phyloP scores from a whole-genome alignment of 2,329 filamentous ascomycete genomes.

The Calonectria hongkongensis region DNA sequence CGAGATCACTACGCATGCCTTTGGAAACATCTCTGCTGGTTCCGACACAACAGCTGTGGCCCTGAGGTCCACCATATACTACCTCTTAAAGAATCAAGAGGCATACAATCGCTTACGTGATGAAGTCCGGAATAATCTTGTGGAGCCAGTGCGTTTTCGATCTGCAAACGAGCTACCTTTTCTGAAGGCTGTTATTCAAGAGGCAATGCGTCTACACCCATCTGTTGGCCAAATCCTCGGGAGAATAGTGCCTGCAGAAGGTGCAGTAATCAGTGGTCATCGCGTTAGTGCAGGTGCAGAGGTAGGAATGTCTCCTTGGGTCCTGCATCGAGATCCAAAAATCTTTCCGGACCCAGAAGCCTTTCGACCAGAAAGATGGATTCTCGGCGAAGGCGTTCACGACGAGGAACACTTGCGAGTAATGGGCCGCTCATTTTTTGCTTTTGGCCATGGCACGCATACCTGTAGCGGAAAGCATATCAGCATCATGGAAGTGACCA shows the following conservation, averaged over 20 bases:
- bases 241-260: slow-evolving; percentile 14
- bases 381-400: slow-evolving; percentile 19
- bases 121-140: slow-evolving; percentile 1
- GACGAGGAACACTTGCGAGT: slow-evolving; percentile 29
- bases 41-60: slow-evolving; percentile 31
- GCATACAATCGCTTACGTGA: not conserved
- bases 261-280: slow-evolving; percentile 12
- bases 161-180: slow-evolving; percentile 11
- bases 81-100: not conserved
- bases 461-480: slow-evolving; percentile 35
- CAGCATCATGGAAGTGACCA: slow-evolving; percentile 33
- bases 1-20: slow-evolving; percentile 31
- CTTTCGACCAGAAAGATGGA: slow-evolving; percentile 34
- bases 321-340: slow-evolving; percentile 21
- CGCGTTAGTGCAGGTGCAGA: slow-evolving; percentile 11
- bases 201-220: slow-evolving; percentile 34
- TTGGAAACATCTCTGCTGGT: slow-evolving; percentile 28
- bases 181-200: slow-evolving; percentile 32
- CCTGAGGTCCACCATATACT: slow-evolving; percentile 18
- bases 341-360: slow-evolving; percentile 30
- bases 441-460: slow-evolving; percentile 23
- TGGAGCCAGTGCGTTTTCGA: slow-evolving; percentile 21
- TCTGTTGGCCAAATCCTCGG: slow-evolving; percentile 31
- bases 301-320: slow-evolving; percentile 34
- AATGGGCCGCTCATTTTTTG: slow-evolving; percentile 32